Evolutionary conservation across 371 early-diverging fungal species (phyloP).

Genomic region (Umbelopsis sp.): DNA sequence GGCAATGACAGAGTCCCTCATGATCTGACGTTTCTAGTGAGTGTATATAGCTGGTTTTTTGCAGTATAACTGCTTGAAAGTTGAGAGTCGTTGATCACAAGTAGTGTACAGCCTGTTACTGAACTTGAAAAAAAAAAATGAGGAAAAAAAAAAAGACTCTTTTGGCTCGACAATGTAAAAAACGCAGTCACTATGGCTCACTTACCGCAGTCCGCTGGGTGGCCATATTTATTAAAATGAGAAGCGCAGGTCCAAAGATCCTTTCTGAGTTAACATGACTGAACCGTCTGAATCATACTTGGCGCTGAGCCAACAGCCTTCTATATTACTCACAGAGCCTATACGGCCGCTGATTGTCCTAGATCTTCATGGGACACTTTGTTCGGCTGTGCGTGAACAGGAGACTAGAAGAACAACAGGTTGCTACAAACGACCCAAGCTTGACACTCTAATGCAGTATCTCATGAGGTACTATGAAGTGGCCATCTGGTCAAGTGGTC

Average conservation of each 20-base stretch:
- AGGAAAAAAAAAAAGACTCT: neutral
- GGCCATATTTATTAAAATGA: neutral
- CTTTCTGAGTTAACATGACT: neutral
- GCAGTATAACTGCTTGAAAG: conserved; percentile 3
- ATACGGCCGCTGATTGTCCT: neutral
- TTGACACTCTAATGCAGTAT: neutral
- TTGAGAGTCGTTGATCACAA: conserved; percentile 4
- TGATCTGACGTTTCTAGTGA: conserved; percentile 14
- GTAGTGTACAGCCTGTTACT: neutral
- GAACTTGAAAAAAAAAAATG: neutral
- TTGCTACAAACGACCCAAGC: neutral
- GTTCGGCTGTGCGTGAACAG: neutral
- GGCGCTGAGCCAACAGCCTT: neutral
- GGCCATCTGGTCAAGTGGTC: conserved; percentile 8
- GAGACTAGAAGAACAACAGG: neutral
- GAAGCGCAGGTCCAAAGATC: neutral
- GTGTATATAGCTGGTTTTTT: neutral
- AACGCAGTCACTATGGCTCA: neutral
- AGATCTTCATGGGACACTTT: conserved; percentile 10
- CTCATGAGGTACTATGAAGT: neutral
- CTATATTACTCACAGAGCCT: neutral
- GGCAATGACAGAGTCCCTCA: conserved; percentile 43
- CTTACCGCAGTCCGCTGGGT: neutral
- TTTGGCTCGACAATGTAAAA: neutral
- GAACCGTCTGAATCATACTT: conserved; percentile 7